Evolutionary conservation across 2,329 filamentous ascomycete genomes (phyloP).

Genomic region (Ascochyta pisi): DNA sequence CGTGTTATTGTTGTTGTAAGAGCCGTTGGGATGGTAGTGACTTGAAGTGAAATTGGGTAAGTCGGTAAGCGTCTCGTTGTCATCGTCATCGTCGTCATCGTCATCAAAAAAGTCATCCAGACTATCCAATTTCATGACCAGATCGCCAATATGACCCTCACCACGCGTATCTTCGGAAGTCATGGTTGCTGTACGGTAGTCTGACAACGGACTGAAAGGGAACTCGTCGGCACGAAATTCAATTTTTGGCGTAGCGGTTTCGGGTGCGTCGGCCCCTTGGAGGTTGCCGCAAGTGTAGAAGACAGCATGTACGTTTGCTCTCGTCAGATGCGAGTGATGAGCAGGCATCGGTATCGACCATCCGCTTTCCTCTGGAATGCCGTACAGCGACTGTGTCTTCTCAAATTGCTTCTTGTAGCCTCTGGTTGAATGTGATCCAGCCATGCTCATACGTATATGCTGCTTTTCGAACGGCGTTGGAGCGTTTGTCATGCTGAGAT

Average conservation of each 20-base stretch:
- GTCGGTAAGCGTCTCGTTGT: conserved; percentile 44
- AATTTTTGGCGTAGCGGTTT: conserved; percentile 79
- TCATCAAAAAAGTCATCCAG: conserved; percentile 64
- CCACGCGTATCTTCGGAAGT: conserved; percentile 81
- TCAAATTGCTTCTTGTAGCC: conserved; percentile 93
- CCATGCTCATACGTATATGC: conserved; percentile 98
- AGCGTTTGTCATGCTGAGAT: conserved; percentile 89
- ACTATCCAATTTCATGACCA: conserved; percentile 68
- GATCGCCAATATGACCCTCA: conserved; percentile 78
- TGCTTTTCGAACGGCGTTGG: conserved; percentile 83
- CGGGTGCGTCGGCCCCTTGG: conserved; percentile 57
- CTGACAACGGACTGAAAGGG: conserved; percentile 71
- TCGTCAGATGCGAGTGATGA: conserved; percentile 83
- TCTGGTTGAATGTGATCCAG: conserved; percentile 78
- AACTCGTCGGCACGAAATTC: conserved; percentile 94
- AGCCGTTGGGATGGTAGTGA: conserved; percentile 36
- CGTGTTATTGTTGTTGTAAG: conserved; percentile 33
- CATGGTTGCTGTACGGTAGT: conserved; percentile 87
- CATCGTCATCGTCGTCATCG: conserved; percentile 51
- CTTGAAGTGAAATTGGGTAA: conserved; percentile 43
- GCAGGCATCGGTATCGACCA: conserved; percentile 97
- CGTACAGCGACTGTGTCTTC: conserved; percentile 90
- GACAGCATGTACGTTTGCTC: conserved; percentile 91
- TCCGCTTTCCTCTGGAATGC: conserved; percentile 92
- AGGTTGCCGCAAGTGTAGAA: conserved; percentile 85